These are phyloP conservation scores for Abelmoschus esculentus DNA, from an alignment of 345 rosid genomes.

Conservation along the genomic window DNA sequence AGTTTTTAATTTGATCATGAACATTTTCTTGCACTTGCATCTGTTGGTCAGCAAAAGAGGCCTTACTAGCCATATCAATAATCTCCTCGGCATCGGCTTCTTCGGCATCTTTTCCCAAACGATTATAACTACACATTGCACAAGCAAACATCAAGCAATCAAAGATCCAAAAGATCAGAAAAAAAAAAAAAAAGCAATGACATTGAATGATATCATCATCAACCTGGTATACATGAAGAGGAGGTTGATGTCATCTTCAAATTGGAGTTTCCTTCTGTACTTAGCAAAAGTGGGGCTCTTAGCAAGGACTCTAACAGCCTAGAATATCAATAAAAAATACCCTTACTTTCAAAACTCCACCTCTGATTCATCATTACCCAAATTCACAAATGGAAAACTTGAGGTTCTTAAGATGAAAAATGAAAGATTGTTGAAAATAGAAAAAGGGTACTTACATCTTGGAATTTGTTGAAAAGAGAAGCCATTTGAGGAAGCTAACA, in stretches of 20 bases:
- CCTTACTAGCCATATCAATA: conserved; percentile 69
- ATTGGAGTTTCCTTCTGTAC: conserved; percentile 65
- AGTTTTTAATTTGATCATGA: conserved; percentile 45
- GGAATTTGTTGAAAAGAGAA: conserved; percentile 39
- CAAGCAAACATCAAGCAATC: neutral
- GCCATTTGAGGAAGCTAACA: conserved; percentile 27
- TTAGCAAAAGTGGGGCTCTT: conserved; percentile 64
- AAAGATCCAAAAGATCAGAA: neutral
- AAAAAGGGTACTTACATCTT: conserved; percentile 22
- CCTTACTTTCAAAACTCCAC: neutral
- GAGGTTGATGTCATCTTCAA: conserved; percentile 66
- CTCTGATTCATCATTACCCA: neutral
- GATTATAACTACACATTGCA: conserved; percentile 48
- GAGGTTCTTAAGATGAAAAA: neutral
- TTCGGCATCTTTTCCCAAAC: conserved; percentile 63
- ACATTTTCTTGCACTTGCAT: conserved; percentile 79
- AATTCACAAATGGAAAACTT: neutral
- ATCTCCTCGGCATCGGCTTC: conserved; percentile 84
- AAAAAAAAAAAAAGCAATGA: neutral
- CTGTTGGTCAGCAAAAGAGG: conserved; percentile 65
- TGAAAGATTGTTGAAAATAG: neutral
- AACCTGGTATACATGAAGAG: conserved; percentile 78
- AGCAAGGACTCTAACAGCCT: conserved; percentile 67
- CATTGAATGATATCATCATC: neutral
- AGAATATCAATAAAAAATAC: conserved; percentile 11